Conservation (phyloP, 805 yeast genomes). For the Blastobotrys peoriensis region DNA sequence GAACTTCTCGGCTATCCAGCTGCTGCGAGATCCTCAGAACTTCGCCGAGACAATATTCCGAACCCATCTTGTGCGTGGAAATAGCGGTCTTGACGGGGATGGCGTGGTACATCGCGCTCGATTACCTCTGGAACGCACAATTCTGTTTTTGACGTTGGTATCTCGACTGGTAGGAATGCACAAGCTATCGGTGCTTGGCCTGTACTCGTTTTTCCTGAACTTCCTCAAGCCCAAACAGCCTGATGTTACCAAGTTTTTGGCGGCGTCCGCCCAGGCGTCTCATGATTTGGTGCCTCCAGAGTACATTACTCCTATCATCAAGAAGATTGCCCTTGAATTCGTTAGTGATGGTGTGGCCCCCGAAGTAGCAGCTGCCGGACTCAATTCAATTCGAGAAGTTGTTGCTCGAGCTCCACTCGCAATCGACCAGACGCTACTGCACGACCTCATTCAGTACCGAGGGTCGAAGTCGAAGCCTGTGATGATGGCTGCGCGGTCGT, state of each 20-base stretch:
- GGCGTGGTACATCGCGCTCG: conserved; percentile 25
- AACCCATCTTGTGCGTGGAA: conserved; percentile 60
- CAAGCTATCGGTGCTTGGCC: conserved; percentile 81
- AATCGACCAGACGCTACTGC: conserved; percentile 78
- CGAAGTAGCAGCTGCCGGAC: conserved; percentile 97
- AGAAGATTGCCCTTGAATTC: conserved; percentile 94
- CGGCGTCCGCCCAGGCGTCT: conserved; percentile 93
- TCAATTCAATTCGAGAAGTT: conserved; percentile 91
- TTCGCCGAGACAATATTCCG: conserved; percentile 83
- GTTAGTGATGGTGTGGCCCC: conserved; percentile 98
- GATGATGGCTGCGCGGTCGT: conserved; percentile 85
- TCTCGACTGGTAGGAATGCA: conserved; percentile 92
- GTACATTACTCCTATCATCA: conserved; percentile 65
- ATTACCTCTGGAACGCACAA: conserved; percentile 81
- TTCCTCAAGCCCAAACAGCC: conserved; percentile 91
- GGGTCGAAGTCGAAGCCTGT: conserved; percentile 94
- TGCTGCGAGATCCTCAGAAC: conserved; percentile 95
- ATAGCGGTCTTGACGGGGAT: conserved; percentile 32
- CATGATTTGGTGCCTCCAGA: conserved; percentile 98
- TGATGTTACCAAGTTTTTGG: conserved; percentile 93
- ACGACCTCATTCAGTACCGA: conserved; percentile 83
- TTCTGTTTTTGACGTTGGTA: conserved; percentile 77
- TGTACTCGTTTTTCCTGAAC: conserved; percentile 82
- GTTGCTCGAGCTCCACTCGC: conserved; percentile 91
- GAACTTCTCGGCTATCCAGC: conserved; percentile 91